A percentile compares a stretch with the other conserved stretches of the same genome.
Conservation (phyloP, 441 rosid species). For the Macaranga tanarius region DNA sequence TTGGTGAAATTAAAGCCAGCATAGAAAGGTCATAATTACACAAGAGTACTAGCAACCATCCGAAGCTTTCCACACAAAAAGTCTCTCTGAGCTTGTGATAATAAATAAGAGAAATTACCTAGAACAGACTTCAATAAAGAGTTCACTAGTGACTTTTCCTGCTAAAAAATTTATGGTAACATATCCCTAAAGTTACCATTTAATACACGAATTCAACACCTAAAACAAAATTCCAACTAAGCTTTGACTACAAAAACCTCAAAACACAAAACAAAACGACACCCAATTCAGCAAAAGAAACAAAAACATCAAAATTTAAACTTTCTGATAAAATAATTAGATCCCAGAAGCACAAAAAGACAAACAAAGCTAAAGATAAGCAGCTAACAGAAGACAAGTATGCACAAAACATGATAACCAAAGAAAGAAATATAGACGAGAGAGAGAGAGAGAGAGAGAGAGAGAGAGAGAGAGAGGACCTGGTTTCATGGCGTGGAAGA, state of each 20-base stretch:
- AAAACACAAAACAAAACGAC: neutral
- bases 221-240: slow-evolving; percentile 7
- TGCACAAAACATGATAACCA: neutral
- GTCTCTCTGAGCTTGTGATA: neutral
- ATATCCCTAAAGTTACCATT: neutral
- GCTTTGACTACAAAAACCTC: slow-evolving; percentile 2
- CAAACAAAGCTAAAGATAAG: neutral
- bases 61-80: neutral
- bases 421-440: neutral
- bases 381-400: neutral
- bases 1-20: neutral
- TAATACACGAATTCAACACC: neutral
- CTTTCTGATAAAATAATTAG: neutral
- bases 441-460: neutral
- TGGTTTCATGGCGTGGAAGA: slow-evolving; percentile 41
- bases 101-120: neutral
- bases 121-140: neutral
- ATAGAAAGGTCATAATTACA: neutral
- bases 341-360: slow-evolving; percentile 6
- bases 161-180: neutral
- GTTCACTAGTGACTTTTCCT: neutral
- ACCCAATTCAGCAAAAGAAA: slow-evolving; percentile 15
- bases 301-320: neutral
- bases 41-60: neutral
- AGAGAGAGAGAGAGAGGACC: slow-evolving; percentile 32